Evolutionary conservation across 495 filamentous ascomycete genomes (phyloP), one percentile per base, ranked within the genome.

Genomic region (Parmelia sp.): DNA sequence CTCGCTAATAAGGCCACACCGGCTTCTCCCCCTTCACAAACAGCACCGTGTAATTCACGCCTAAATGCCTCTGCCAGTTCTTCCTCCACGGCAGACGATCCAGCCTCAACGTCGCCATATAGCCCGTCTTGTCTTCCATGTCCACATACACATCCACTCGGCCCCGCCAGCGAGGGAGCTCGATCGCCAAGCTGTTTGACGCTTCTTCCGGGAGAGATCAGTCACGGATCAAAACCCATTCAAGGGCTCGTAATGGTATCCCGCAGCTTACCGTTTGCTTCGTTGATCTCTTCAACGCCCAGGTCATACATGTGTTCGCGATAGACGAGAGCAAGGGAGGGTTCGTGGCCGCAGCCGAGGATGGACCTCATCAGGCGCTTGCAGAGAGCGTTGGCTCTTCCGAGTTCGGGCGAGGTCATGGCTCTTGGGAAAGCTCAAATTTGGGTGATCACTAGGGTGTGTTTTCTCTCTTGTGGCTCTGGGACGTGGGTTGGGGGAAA

Each of bases 81-180:
- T 47, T 45, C 17, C 29, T 47, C 12, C 5, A 23, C 17, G 40
- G 40, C 6, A 61, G 58, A 19, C 27, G 33, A 42, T 15, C 29
- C 37, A 61, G 40, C 27, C 31, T 37, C 39, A 61, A 29, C 17
- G 58, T 61, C 31, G 58, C 58, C 3, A 47, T 44, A 27, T 47
- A 61, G 11, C 58, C 58, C 21, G 40, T 49, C 58, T 47, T 29
- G 3, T 36, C 33, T 44, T 47, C 29, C 14, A 29, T 36, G 17
- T 60, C 39, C 17, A 60, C 19, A 17, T 60, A 60, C n/a, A 60
- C 45, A n/a, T 60, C 40, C 25, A 60, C 58, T 17, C 40, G 39
- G 33, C 47, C 47, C 9, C 39, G 58, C 58, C 58, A 60, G 40
- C 40, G 31, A 4, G 58, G 58, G 12, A 60, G 58, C 25, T 29